These are phyloP conservation scores for Nitzschia sp. DNA, from an alignment of 108 stramenopile genomes.

Conservation along the genomic window DNA sequence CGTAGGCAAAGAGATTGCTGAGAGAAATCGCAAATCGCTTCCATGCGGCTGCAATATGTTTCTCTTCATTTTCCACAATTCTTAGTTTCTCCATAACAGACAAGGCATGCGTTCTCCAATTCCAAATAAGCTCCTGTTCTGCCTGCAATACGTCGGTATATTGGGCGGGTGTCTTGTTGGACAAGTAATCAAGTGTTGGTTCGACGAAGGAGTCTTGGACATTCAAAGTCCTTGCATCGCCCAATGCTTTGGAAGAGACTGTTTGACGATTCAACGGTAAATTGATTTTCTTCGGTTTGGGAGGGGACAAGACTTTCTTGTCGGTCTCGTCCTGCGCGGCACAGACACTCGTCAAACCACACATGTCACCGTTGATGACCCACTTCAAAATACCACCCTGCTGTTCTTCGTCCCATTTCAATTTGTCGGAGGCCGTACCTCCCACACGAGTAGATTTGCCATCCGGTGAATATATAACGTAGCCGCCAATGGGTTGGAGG, in stretches of 20 bases:
- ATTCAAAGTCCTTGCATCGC: slow-evolving; percentile 26
- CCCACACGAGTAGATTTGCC: background rate
- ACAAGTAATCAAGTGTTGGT: slow-evolving; percentile 6
- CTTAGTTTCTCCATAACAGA: slow-evolving; percentile 52
- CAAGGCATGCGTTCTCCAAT: slow-evolving; percentile 50
- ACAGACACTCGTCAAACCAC: slow-evolving; percentile 5
- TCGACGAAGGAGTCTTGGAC: slow-evolving; percentile 42
- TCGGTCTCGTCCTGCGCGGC: background rate
- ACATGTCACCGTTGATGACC: slow-evolving; percentile 10
- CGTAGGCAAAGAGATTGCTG: slow-evolving; percentile 74
- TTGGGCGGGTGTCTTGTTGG: background rate
- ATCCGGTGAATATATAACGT: slow-evolving; percentile 2
- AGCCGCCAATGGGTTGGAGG: slow-evolving; percentile 9
- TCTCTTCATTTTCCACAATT: slow-evolving; percentile 58
- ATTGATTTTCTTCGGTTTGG: background rate
- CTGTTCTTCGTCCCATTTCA: background rate
- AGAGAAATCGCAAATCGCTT: slow-evolving; percentile 68
- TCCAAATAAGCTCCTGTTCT: slow-evolving; percentile 58
- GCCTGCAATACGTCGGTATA: slow-evolving; percentile 63
- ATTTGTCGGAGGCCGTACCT: background rate
- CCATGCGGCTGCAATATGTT: slow-evolving; percentile 62
- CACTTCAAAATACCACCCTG: slow-evolving; percentile 3
- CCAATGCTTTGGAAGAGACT: slow-evolving; percentile 40
- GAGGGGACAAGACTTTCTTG: background rate
- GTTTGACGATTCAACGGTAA: slow-evolving; percentile 8